Base-by-base conservation (phyloP, 192 early-diverging fungal species). In the Thamnidium elegans region DNA sequence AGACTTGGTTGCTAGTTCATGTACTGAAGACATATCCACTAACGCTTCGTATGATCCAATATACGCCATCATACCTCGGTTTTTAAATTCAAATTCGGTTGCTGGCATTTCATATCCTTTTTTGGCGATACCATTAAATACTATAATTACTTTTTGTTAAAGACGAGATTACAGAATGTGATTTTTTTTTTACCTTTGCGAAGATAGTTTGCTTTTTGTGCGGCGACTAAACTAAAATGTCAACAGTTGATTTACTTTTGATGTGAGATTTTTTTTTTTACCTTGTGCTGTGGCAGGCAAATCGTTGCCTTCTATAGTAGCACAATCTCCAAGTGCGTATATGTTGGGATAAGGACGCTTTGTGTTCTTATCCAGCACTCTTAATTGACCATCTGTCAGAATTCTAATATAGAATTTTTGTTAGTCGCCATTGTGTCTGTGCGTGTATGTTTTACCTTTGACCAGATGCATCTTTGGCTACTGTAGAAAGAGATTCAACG, bases 241-340 rank as follows among this genome's bases (percentile, higher is more conserved):
- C 26, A 46, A 31, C 3, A 26, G 26, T 26, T 26, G 1, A 26
- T 26, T 26, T 26, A 26, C n/a, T n/a, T n/a, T n/a, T n/a, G n/a
- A n/a, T n/a, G 26, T 1, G 26, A 26, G 26, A 3, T 26, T 26
- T 26, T 26, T 26, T 46, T 42, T 45, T 13, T 43, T 67, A 67
- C 65, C 85, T 75, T 97, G 95, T 6, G 95, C 95, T 8, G 90
- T 92, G 6, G 87, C 83, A 19, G 92, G 92, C 9, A 93, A 79
- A 50, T 84, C 82, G 23, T 89, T 77, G 53, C 87, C 87, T 70
- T 90, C 79, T 61, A 94, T 88, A 0, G 87, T 85, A 3, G 92
- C 92, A 72, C 95, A 97, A 73, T 97, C 95, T 53, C 95, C 95
- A 21, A 93, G 65, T 0, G 91, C 91, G 63, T 75, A 79, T 69